These are phyloP conservation scores for Polychytrium aggregatum DNA, from an alignment of 192 early-diverging fungal genomes.

Conservation along the genomic window DNA sequence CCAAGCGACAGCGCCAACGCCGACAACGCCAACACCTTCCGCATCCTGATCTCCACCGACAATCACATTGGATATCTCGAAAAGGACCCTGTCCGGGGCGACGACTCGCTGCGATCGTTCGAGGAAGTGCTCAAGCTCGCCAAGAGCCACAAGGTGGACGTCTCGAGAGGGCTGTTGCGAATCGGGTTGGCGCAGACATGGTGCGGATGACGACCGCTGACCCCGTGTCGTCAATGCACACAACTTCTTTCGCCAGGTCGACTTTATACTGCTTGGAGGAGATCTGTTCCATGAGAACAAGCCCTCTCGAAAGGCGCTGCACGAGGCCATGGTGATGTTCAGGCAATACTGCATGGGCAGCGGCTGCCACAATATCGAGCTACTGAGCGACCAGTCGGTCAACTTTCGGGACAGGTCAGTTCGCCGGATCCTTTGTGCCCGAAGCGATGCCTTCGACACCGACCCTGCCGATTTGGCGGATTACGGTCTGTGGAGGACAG, in stretches of 20 bases:
- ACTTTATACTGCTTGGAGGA: conserved; percentile 86
- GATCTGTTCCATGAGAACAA: conserved; percentile 96
- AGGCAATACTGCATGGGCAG: conserved; percentile 44
- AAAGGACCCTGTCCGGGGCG: conserved; percentile 71
- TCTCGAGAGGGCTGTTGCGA: no score
- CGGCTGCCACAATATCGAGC: conserved; percentile 52
- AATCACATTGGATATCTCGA: conserved; percentile 91
- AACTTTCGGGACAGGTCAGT: conserved; percentile 52
- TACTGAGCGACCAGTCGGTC: conserved; percentile 62
- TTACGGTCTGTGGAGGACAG: no score
- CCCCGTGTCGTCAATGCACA: no score
- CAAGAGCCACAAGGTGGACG: conserved; percentile 32
- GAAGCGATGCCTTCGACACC: not conserved
- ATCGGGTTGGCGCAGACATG: no score
- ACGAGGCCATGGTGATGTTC: conserved; percentile 59
- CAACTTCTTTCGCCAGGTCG: no score
- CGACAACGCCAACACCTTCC: conserved; percentile 12
- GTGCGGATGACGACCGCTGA: no score
- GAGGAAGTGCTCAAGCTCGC: conserved; percentile 81
- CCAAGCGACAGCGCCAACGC: no score
- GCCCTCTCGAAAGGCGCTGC: conserved; percentile 67
- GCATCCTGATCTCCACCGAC: conserved; percentile 80
- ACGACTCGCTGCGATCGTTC: conserved; percentile 79
- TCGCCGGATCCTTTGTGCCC: not conserved
- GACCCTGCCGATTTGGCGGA: no score